Evolutionary conservation across 441 rosid genomes (phyloP).

Genomic region (Gossypium trilobum): DNA sequence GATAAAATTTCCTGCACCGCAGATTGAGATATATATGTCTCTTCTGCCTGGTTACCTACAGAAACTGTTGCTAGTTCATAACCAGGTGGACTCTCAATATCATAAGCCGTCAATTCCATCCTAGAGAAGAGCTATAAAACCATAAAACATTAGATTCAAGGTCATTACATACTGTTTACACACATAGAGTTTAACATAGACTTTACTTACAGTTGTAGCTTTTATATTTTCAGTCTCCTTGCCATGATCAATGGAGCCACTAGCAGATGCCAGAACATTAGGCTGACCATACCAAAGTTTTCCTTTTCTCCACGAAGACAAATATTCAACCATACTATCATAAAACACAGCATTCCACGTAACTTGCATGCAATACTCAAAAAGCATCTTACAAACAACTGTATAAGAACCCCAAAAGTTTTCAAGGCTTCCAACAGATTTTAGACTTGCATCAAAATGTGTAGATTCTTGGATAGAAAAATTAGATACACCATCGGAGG

Average conservation of each 20-base stretch:
- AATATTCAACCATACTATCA: conserved; percentile 50
- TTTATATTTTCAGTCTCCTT: conserved; percentile 23
- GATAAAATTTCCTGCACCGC: conserved; percentile 20
- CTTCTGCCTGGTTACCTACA: conserved; percentile 21
- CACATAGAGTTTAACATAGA: not conserved
- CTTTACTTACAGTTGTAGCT: conserved; percentile 32
- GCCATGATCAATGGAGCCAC: conserved; percentile 13
- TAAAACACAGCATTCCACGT: conserved; percentile 85
- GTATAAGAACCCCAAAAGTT: conserved; percentile 51
- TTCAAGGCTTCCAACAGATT: conserved; percentile 73
- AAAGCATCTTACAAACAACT: conserved; percentile 53
- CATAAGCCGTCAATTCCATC: conserved; percentile 29
- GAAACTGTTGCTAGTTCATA: conserved; percentile 28
- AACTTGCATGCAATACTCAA: conserved; percentile 64
- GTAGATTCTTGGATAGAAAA: conserved; percentile 17
- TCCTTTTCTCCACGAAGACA: conserved; percentile 57
- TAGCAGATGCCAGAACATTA: conserved; percentile 18
- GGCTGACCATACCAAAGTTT: conserved; percentile 60
- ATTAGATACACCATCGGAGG: conserved; percentile 23
- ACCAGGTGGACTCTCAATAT: conserved; percentile 37
- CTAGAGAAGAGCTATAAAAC: conserved; percentile 33
- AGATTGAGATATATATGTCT: conserved; percentile 19
- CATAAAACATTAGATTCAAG: conserved; percentile 22
- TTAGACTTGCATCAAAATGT: conserved; percentile 25
- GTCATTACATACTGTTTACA: not conserved